Conservation (phyloP, 2,329 filamentous ascomycete genomes). For the Aspergillus tubingensis region DNA sequence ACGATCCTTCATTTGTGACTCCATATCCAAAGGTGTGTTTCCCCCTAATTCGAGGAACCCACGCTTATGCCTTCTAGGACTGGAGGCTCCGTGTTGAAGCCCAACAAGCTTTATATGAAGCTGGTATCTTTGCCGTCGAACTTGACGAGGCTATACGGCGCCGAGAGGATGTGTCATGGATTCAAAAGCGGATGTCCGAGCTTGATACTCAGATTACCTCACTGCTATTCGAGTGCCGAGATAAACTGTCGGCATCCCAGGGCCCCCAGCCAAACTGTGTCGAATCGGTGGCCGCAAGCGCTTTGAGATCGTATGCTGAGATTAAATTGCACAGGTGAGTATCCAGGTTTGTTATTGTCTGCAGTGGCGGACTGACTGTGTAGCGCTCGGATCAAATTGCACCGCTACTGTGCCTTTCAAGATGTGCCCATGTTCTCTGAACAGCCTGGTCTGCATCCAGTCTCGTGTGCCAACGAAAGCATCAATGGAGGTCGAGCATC, state of each 20-base stretch:
- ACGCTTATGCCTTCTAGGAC: conserved; percentile 15
- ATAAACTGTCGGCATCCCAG: conserved; percentile 9
- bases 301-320: conserved; percentile 27
- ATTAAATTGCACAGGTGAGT: conserved; percentile 30
- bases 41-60: neutral
- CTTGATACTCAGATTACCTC: conserved; percentile 24
- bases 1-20: conserved; percentile 28
- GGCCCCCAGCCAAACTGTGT: conserved; percentile 10
- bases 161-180: conserved; percentile 13
- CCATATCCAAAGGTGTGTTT: conserved; percentile 22
- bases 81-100: conserved; percentile 28
- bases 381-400: conserved; percentile 33
- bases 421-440: conserved; percentile 29
- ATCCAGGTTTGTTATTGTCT: too few relatives aligned
- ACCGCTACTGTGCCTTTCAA: conserved; percentile 32
- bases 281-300: conserved; percentile 24
- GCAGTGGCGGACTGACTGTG: neutral
- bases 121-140: conserved; percentile 25
- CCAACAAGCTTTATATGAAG: conserved; percentile 27
- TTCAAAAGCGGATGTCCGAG: conserved; percentile 21
- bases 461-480: conserved; percentile 3
- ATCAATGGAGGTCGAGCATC: neutral
- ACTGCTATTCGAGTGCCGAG: conserved; percentile 16
- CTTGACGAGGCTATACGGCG: conserved; percentile 19
- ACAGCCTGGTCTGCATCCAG: conserved; percentile 25